These are phyloP conservation scores for Fusarium haematococcum DNA, from an alignment of 2,329 filamentous ascomycete species.

Conservation along the genomic window DNA sequence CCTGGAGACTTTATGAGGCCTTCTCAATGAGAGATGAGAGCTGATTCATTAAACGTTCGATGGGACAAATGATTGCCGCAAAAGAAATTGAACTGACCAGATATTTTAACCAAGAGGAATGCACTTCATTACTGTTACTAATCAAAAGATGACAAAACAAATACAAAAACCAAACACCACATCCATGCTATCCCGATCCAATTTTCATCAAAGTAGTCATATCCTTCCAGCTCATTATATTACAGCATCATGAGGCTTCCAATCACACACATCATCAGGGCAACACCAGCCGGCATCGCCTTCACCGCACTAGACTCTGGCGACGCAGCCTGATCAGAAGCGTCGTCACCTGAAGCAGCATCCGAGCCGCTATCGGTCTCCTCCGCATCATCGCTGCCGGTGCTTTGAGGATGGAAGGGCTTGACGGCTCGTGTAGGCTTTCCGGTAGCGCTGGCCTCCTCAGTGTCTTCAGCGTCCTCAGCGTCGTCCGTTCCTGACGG, in stretches of 20 bases:
- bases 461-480: neutral
- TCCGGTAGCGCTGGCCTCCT: neutral
- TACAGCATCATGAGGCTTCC: slow-evolving; percentile 29
- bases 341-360: neutral
- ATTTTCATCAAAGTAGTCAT: neutral
- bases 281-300: neutral
- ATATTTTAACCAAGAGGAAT: neutral
- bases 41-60: too few relatives aligned
- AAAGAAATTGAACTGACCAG: too few relatives aligned
- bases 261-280: slow-evolving; percentile 28
- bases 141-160: neutral
- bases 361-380: slow-evolving; percentile 10
- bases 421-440: slow-evolving; percentile 19
- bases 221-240: neutral
- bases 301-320: neutral
- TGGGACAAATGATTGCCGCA: too few relatives aligned
- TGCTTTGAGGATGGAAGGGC: slow-evolving; percentile 26
- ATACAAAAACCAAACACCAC: slow-evolving; percentile 7
- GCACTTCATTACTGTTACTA: neutral
- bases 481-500: slow-evolving; percentile 4
- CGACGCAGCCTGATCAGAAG: neutral
- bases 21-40: too few relatives aligned
- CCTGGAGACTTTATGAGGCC: too few relatives aligned
- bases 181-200: slow-evolving; percentile 2
- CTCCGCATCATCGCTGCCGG: neutral